Evolutionary conservation across 176 grass and related monocot species (phyloP).

Genomic region (Eragrostis nindensis): DNA sequence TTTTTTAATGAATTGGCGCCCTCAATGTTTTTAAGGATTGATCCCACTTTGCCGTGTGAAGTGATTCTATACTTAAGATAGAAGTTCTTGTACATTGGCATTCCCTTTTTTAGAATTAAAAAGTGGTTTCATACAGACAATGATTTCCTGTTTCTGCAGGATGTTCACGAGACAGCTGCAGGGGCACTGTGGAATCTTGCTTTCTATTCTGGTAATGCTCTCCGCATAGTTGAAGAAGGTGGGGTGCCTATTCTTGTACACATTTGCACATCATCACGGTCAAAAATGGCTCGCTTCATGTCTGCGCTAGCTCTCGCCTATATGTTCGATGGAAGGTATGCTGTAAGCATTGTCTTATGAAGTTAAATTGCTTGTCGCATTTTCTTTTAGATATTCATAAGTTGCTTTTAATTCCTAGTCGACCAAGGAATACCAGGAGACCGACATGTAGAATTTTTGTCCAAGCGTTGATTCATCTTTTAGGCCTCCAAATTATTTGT

Average conservation of each 20-base stretch:
- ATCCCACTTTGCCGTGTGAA: not conserved
- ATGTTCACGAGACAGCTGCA: constrained; percentile 99
- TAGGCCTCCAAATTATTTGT: constrained; percentile 20
- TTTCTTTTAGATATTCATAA: constrained; percentile 23
- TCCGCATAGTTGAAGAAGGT: constrained; percentile 94
- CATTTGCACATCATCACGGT: constrained; percentile 88
- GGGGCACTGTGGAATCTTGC: constrained; percentile 99
- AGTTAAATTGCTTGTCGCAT: not conserved
- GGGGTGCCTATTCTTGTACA: constrained; percentile 91
- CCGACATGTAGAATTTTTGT: not conserved
- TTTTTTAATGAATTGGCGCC: not conserved
- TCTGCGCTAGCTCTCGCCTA: constrained; percentile 95
- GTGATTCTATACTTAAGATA: constrained; percentile 7
- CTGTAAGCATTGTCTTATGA: not conserved
- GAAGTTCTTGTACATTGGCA: constrained; percentile 24
- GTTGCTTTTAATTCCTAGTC: constrained; percentile 15
- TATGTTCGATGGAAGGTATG: constrained; percentile 99
- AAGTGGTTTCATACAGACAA: not conserved
- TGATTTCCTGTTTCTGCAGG: constrained; percentile 52
- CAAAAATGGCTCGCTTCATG: constrained; percentile 99
- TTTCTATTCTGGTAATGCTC: constrained; percentile 91
- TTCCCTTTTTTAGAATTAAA: constrained; percentile 4
- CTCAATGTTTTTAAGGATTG: constrained; percentile 22
- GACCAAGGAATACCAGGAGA: constrained; percentile 10
- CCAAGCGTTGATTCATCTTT: constrained; percentile 1